Base-by-base conservation (phyloP, 2,329 filamentous ascomycete genomes). In the Colletotrichum sp. region DNA sequence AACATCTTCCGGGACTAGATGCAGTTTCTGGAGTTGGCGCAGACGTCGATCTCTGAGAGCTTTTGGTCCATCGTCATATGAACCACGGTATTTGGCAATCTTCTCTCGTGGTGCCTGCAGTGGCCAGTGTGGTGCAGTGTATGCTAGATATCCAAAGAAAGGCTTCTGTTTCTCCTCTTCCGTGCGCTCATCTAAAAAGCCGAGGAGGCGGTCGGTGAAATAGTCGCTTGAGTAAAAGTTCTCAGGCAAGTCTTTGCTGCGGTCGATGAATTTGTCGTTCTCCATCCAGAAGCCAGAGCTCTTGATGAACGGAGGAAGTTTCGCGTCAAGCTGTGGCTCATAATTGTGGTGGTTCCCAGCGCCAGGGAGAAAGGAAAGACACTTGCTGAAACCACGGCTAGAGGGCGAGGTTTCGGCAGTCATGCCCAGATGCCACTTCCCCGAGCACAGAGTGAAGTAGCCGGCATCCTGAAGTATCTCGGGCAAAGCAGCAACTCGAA, bases 341-440 rank as follows among this genome's bases (percentile, higher is more conserved):
- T 64, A 64, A 87, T 69, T 77, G 61, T 79, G 90, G 78, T 91
- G 89, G 72, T 91, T 91, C 66, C 88, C 89, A 80, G 91, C 92
- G 4, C 89, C 92, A 0, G 92, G 92, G 5, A 93, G 83, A 79
- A 92, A 89, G 4, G 91, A 91, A 74, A 93, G 89, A 34, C 88
- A 90, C 21, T 87, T 87, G 74, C 91, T 88, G 78, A 93, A 93
- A 0, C 92, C 92, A 12, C 91, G 86, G 15, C 86, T 87, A 61
- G 88, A 86, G 1, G 92, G 92, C 6, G 87, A 88, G 6, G 87
- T 86, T 78, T 93, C 90, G 0, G 89, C 88, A 0, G 87, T 91
- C 15, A 93, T 82, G 0, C 91, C 91, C 21, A 93, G 82, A 81
- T 93, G 91, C 91, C 91, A 93, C 80, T 93, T 93, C 0, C 92